Evolutionary conservation across 345 rosid species (phyloP).

Genomic region (Brassica nigra): DNA sequence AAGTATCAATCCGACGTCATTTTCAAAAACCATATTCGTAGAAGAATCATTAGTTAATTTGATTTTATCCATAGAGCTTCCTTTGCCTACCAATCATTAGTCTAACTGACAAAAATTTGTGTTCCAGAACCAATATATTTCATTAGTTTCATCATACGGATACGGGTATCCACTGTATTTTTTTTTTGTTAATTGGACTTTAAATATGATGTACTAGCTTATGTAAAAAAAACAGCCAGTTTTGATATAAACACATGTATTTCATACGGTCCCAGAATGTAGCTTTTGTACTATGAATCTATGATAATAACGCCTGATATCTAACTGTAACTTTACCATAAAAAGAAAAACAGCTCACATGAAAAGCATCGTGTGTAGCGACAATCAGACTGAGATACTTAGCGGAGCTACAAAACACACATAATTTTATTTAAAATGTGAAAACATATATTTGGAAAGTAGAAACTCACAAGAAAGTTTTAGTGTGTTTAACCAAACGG

Average conservation of each 20-base stretch:
- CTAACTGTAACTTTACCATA: slow-evolving; percentile 7
- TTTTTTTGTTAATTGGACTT: background rate
- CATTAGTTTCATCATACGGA: background rate
- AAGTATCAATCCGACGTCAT: slow-evolving; percentile 8
- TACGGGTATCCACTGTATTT: background rate
- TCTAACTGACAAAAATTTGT: background rate
- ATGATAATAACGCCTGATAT: background rate
- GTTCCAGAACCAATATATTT: background rate
- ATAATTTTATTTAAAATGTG: background rate
- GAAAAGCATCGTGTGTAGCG: slow-evolving; percentile 33
- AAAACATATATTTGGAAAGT: background rate
- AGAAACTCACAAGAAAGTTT: slow-evolving; percentile 29
- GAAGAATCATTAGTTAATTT: background rate
- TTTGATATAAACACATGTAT: background rate
- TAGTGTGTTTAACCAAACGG: slow-evolving; percentile 29
- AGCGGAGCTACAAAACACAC: background rate
- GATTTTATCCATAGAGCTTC: background rate
- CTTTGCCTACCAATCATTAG: slow-evolving; percentile 7
- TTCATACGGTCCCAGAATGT: background rate
- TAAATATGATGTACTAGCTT: background rate
- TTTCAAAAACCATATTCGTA: background rate
- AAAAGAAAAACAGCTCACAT: slow-evolving; percentile 30
- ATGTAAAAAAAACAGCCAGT: background rate
- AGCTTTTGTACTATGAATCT: background rate
- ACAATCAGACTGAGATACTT: background rate